Base-by-base conservation (phyloP, 202 grass and related monocot genomes). In the Eragrostis tef region DNA sequence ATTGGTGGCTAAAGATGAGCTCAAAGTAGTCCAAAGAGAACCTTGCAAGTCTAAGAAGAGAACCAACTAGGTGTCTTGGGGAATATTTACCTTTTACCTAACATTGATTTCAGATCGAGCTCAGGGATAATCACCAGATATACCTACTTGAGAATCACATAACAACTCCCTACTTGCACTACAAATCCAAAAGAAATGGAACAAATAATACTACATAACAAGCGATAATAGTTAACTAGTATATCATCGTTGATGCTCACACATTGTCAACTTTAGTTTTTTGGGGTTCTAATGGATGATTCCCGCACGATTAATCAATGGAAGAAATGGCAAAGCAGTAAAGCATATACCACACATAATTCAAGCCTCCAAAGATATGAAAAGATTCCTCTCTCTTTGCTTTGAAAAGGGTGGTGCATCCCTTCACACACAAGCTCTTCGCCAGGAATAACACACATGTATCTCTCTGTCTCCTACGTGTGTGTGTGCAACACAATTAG, bases 271-370 rank as follows among this genome's bases (percentile, higher is more conserved):
- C 84, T 77, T 88, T 88, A 79, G 26, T 73, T 89, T 74, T 80
- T 1, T 5, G 54, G 47, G 71, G 67, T 34, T 89, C 29, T 70
- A 56, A 13, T 73, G 64, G 29, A 79, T 79, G 89, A 97, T 92
- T 97, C 94, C 74, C 72, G 65, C 67, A 79, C 69, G 75, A 86
- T 86, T 92, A 74, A 93, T 91, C 72, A 88, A 89, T 79, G 62
- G 79, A 81, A 67, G 52, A 69, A 74, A 86, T 73, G 88, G 87
- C 79, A 93, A 98, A 87, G 88, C 45, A 76, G 77, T 74, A 88
- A 90, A 98, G 92, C 95, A 98, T 94, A 94, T 94, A 98, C 90
- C 87, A 70, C 84, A 74, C 88, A 88, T 74, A 91, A 91, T 93
- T 93, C 88, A 98, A 90, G 56, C 80, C 75, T 43, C 56, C 80